A percentile compares a stretch with the other conserved stretches of the same genome.
These are phyloP conservation scores for Suillus discolor DNA, from an alignment of 768 basidiomycete species.

Conservation along the genomic window DNA sequence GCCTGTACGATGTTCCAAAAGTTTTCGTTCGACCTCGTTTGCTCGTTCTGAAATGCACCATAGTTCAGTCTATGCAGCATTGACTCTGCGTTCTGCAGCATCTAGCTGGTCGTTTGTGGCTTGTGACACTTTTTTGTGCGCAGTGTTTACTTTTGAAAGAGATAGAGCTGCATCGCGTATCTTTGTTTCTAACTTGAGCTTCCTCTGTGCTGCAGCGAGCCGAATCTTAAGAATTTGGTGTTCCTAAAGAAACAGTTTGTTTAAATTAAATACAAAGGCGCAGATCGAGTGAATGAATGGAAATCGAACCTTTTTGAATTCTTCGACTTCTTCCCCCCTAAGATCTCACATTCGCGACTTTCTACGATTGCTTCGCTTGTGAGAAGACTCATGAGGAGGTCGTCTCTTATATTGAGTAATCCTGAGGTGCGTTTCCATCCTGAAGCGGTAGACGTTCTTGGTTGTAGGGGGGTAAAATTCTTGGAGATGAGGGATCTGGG, in stretches of 20 bases:
- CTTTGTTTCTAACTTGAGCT: conserved; percentile 79
- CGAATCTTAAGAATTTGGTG: conserved; percentile 69
- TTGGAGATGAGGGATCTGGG: conserved; percentile 46
- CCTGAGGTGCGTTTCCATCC: conserved; percentile 48
- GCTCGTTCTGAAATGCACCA: conserved; percentile 67
- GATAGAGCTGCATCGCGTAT: conserved; percentile 86
- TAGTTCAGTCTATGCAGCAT: conserved; percentile 68
- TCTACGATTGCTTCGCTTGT: conserved; percentile 96
- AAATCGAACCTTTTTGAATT: conserved; percentile 64
- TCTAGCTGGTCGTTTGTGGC: conserved; percentile 74
- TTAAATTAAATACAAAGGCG: conserved; percentile 18
- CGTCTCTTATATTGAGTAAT: conserved; percentile 67
- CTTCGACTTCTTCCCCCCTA: conserved; percentile 75
- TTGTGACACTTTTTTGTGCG: conserved; percentile 59
- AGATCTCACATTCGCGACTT: conserved; percentile 77
- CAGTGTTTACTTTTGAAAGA: conserved; percentile 65
- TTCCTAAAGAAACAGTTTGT: conserved; percentile 51
- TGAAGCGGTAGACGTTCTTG: conserved; percentile 39
- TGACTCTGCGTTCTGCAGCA: conserved; percentile 72
- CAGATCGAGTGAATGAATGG: conserved; percentile 18
- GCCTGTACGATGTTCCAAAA: conserved; percentile 83
- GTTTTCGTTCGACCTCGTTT: conserved; percentile 58
- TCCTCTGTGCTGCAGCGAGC: conserved; percentile 66
- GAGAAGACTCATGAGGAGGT: conserved; percentile 85
- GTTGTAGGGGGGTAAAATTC: conserved; percentile 31